phyloP scores from a whole-genome alignment of 257 asterid species.

The Catharanthus roseus region DNA sequence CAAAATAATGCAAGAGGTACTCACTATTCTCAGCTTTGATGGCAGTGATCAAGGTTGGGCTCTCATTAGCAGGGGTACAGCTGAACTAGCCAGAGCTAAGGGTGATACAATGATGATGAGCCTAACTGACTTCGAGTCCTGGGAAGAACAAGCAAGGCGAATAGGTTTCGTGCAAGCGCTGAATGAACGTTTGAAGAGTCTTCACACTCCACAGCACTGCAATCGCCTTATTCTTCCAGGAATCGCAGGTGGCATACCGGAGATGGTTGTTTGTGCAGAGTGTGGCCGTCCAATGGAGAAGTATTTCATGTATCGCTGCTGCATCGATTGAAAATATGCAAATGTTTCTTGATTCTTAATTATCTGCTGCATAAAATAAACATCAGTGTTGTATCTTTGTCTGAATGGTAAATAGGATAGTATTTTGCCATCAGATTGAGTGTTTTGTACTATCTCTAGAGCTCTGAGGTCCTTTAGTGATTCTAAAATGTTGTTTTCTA shows the following conservation, averaged over 20 bases:
- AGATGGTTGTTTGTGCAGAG: constrained; percentile 68
- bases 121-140: constrained; percentile 32
- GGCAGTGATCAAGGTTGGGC: constrained; percentile 79
- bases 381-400: neutral
- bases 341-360: neutral
- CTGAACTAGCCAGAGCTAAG: constrained; percentile 54
- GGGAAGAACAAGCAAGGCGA: constrained; percentile 42
- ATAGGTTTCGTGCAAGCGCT: constrained; percentile 56
- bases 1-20: constrained; percentile 48
- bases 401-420: neutral
- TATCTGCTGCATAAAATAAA: neutral
- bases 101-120: constrained; percentile 36
- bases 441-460: neutral
- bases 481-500: neutral
- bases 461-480: neutral
- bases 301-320: constrained; percentile 76
- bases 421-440: neutral
- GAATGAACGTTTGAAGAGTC: constrained; percentile 32
- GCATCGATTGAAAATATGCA: constrained; percentile 51
- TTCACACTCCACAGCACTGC: constrained; percentile 61
- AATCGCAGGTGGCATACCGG: constrained; percentile 60
- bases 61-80: constrained; percentile 49
- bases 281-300: constrained; percentile 73
- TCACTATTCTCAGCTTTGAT: constrained; percentile 53
- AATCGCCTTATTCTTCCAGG: constrained; percentile 67